Conservation (phyloP, 2,329 filamentous ascomycete species). For the Iodosphaeria phyllophila region DNA sequence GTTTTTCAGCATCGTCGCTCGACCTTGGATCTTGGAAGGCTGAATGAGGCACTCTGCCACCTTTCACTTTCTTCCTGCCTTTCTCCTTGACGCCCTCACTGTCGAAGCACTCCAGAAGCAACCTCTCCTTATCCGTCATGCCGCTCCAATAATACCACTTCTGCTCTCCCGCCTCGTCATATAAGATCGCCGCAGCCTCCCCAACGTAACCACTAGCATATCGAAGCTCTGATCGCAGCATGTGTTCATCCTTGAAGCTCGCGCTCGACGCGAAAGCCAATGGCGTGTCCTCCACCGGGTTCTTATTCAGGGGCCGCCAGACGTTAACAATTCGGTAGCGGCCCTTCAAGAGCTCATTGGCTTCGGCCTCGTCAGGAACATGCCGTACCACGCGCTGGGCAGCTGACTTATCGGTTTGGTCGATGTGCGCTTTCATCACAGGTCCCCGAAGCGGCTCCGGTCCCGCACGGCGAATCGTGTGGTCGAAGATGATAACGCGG, state of each 20-base stretch:
- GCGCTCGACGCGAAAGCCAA: conserved; percentile 50
- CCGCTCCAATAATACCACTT: conserved; percentile 68
- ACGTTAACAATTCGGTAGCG: conserved; percentile 78
- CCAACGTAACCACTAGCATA: conserved; percentile 51
- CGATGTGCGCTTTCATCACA: conserved; percentile 60
- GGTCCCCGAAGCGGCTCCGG: conserved; percentile 44
- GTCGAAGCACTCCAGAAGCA: conserved; percentile 67
- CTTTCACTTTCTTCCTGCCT: conserved; percentile 25
- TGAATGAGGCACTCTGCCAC: conserved; percentile 47
- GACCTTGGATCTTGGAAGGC: conserved; percentile 66
- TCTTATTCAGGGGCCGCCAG: conserved; percentile 48
- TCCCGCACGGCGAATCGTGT: conserved; percentile 58
- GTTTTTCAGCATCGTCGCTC: conserved; percentile 44
- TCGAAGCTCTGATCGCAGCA: conserved; percentile 55
- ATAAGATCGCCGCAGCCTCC: conserved; percentile 52
- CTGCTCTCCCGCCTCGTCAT: conserved; percentile 40
- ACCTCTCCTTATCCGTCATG: conserved; percentile 53
- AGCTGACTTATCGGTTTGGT: conserved; percentile 55
- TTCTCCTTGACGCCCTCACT: conserved; percentile 34
- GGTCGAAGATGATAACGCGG: conserved; percentile 63
- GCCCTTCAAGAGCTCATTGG: conserved; percentile 42
- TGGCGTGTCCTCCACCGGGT: conserved; percentile 45
- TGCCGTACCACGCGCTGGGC: conserved; percentile 49
- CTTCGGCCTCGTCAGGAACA: conserved; percentile 29
- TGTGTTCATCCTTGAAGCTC: conserved; percentile 39